These are phyloP conservation scores for Cordyceps pruinosa DNA, from an alignment of 2,329 filamentous ascomycete genomes.

Conservation along the genomic window DNA sequence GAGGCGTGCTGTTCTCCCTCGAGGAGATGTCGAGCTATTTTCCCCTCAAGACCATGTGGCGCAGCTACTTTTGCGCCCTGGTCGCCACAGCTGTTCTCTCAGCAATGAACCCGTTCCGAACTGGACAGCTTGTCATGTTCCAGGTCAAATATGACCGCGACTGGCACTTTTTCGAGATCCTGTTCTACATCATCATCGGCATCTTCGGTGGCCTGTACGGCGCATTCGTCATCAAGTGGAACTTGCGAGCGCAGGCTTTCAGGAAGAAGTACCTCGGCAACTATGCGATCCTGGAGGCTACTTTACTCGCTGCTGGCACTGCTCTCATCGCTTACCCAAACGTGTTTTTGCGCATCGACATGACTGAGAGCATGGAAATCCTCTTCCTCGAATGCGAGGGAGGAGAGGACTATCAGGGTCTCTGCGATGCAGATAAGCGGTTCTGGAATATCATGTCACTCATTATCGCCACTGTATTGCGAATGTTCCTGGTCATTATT, in stretches of 20 bases:
- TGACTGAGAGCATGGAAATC: conserved; percentile 99
- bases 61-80: conserved; percentile 94
- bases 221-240: conserved; percentile 97
- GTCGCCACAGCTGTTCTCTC: conserved; percentile 89
- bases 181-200: conserved; percentile 88
- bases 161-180: conserved; percentile 95
- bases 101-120: conserved; percentile 95
- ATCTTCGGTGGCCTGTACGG: conserved; percentile 93
- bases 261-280: conserved; percentile 83
- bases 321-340: conserved; percentile 96
- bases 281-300: conserved; percentile 82
- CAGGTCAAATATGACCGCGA: conserved; percentile 91
- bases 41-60: conserved; percentile 93
- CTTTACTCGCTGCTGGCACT: conserved; percentile 72
- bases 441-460: conserved; percentile 75
- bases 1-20: conserved; percentile 89
- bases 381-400: conserved; percentile 91
- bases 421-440: conserved; percentile 74
- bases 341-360: conserved; percentile 89
- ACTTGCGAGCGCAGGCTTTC: conserved; percentile 82
- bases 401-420: conserved; percentile 76
- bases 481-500: conserved; percentile 81
- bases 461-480: conserved; percentile 69
- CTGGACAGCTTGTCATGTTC: conserved; percentile 98
- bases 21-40: conserved; percentile 98